phyloP scores from a whole-genome alignment of 2,329 filamentous ascomycete species.

The Proliferodiscus dingleyae region DNA sequence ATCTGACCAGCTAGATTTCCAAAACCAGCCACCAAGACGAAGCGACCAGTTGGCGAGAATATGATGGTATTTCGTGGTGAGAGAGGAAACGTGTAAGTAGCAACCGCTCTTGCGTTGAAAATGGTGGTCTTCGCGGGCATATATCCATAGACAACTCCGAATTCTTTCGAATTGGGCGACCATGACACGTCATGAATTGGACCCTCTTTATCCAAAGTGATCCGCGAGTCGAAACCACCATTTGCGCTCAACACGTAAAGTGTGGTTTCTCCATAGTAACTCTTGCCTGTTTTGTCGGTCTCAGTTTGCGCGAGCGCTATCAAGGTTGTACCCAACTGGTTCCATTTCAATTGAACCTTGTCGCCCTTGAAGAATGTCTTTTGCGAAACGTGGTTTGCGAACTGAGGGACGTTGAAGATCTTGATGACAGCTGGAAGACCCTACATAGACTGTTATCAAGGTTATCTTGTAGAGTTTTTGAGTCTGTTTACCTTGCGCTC shows the following conservation, averaged over 20 bases:
- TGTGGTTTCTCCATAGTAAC: conserved; percentile 97
- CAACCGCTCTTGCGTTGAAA: conserved; percentile 83
- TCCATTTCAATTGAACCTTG: conserved; percentile 99
- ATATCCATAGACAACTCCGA: conserved; percentile 94
- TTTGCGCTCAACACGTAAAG: conserved; percentile 91
- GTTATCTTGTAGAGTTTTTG: not conserved
- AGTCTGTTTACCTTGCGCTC: conserved; percentile 73
- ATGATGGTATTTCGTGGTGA: conserved; percentile 89
- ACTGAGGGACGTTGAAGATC: conserved; percentile 89
- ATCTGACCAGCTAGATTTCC: conserved; percentile 97
- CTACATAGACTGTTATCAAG: conserved; percentile 42
- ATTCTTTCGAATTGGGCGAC: conserved; percentile 97
- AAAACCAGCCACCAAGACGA: conserved; percentile 91
- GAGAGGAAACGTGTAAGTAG: conserved; percentile 80
- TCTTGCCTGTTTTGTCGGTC: conserved; percentile 97
- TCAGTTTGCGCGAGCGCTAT: conserved; percentile 96
- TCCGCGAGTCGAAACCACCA: conserved; percentile 85
- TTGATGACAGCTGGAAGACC: conserved; percentile 91
- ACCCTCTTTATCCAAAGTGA: conserved; percentile 91
- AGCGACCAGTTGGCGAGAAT: conserved; percentile 90
- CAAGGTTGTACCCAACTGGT: conserved; percentile 81
- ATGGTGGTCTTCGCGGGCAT: conserved; percentile 99
- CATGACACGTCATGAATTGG: conserved; percentile 98
- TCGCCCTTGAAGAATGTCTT: conserved; percentile 99
- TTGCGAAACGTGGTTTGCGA: conserved; percentile 77